Percentiles rank a stretch among this genome's conserved stretches.
Conservation (phyloP, 2,329 filamentous ascomycete species). For the Magnaporthiopsis rhizophila region DNA sequence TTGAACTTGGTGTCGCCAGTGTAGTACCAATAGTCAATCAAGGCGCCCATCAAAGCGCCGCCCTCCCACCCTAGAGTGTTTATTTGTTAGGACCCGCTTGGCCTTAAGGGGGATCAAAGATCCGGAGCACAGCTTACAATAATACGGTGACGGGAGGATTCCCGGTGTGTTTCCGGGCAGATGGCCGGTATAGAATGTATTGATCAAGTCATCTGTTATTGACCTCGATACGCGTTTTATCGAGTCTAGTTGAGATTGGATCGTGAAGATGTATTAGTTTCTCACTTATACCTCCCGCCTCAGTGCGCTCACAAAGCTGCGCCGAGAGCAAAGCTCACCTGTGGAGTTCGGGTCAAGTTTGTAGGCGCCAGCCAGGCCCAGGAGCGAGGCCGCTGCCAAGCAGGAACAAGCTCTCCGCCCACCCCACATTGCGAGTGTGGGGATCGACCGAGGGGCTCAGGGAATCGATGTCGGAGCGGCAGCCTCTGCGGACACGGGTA, state of each 20-base stretch:
- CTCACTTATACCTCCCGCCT: background rate
- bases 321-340: slow-evolving; percentile 12
- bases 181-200: slow-evolving; percentile 36
- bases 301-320: background rate
- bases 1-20: slow-evolving; percentile 57
- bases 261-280: background rate
- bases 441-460: background rate
- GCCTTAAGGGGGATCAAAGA: slow-evolving; percentile 32
- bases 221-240: slow-evolving; percentile 39
- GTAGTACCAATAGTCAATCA: slow-evolving; percentile 71
- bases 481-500: background rate
- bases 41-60: slow-evolving; percentile 61
- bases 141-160: slow-evolving; percentile 44
- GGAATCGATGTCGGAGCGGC: background rate
- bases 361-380: slow-evolving; percentile 14
- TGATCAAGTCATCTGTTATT: slow-evolving; percentile 43
- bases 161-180: slow-evolving; percentile 42
- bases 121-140: slow-evolving; percentile 17
- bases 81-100: slow-evolving; percentile 8
- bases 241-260: slow-evolving; percentile 52
- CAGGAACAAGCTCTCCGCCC: slow-evolving; percentile 2
- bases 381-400: slow-evolving; percentile 10
- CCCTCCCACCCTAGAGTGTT: slow-evolving; percentile 56
- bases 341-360: slow-evolving; percentile 16
- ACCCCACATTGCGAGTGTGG: background rate